These are phyloP conservation scores for Colletotrichum limetticola DNA, from an alignment of 2,329 filamentous ascomycete species.

Conservation along the genomic window DNA sequence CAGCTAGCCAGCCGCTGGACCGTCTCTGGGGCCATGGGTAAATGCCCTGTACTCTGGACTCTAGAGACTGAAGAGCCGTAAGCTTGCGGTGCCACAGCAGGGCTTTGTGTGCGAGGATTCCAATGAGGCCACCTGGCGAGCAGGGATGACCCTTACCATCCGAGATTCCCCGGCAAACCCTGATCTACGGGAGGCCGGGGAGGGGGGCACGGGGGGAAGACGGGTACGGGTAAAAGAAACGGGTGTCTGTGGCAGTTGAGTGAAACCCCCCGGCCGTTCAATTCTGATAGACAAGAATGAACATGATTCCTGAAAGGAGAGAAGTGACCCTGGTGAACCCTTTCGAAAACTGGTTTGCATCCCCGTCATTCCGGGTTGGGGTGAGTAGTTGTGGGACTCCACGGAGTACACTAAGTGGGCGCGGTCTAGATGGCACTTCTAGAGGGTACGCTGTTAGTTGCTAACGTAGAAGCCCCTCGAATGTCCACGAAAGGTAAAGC, in stretches of 20 bases:
- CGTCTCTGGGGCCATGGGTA: no score
- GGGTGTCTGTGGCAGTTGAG: neutral
- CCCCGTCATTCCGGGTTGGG: neutral
- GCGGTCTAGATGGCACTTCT: neutral
- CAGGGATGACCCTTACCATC: constrained; percentile 11
- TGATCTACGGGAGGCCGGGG: constrained; percentile 1
- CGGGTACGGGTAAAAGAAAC: neutral
- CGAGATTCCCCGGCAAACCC: constrained; percentile 14
- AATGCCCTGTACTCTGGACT: no score
- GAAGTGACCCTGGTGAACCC: neutral
- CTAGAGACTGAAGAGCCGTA: neutral
- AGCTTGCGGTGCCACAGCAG: constrained; percentile 2
- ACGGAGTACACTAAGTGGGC: neutral
- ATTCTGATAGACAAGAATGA: neutral
- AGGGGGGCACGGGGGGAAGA: neutral
- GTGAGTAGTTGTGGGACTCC: neutral
- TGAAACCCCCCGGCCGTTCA: neutral
- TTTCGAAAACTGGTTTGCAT: neutral
- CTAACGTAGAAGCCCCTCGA: neutral
- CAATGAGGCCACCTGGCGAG: neutral
- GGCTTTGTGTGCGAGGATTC: neutral
- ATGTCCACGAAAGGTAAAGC: neutral
- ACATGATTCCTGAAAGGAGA: neutral
- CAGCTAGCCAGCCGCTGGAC: neutral
- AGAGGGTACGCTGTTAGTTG: neutral